Base-by-base conservation (phyloP, 768 basidiomycete genomes). In the Amanita phalloides region DNA sequence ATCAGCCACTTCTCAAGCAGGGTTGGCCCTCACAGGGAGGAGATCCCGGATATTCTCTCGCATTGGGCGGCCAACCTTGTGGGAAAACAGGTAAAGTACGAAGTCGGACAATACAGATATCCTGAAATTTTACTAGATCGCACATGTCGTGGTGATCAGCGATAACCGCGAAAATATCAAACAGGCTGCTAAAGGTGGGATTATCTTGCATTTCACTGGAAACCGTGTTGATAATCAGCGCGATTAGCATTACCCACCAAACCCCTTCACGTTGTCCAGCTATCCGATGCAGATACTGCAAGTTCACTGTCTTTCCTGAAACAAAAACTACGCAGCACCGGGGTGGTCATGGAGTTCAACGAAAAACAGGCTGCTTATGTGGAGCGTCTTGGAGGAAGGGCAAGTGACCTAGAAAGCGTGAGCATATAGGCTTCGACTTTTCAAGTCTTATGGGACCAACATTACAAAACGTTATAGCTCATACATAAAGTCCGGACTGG, bases 151-250 rank as follows among this genome's bases (percentile, higher is more conserved):
- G 45, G 81, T 98, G 32, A 70, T 93, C 41, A 90, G 90, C 58
- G 90, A 98, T 62, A 92, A 91, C 57, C 79, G 87, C 25, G 91
- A 92, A 59, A 86, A 94, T 53, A 73, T 81, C 1, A 96, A 91
- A 62, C 72, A 78, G n/a, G 69, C 98, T 6, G 81, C 90, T 0
- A 86, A 85, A 73, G 85, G 90, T 86, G 58, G 14, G 56, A 42
- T 28, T 8, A 36, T 9, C 10, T 33, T 7, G 35, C 4, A 53
- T 7, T 28, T 32, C 9, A 26, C 14, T 20, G 35, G 25, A 10
- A 9, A 9, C n/a, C 8, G 17, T 46, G 6, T 21, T 21, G 17
- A 43, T 2, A 26, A 3, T 11, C 35, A 37, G 42, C 21, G 38
- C 53, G 10, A 37, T 43, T 25, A 91, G 93, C 90, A 4, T 72